phyloP scores from a whole-genome alignment of 1,284 basidiomycete genomes.

The Rhodotorula sp. region DNA sequence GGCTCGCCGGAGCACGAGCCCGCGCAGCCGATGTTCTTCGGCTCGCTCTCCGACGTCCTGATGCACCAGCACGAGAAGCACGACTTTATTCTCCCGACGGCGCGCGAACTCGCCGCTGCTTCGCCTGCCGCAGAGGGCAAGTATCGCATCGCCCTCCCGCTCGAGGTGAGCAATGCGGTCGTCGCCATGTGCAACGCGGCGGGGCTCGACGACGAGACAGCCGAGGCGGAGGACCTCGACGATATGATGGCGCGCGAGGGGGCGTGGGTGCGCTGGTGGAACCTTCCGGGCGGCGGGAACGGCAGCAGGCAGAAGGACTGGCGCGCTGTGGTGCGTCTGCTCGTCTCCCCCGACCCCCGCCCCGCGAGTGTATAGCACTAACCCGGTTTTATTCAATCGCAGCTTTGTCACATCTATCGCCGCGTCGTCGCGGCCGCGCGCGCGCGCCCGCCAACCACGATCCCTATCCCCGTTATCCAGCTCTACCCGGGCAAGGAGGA shows the following conservation, averaged over 20 bases:
- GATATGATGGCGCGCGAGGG: background rate
- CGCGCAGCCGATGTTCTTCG: constrained; percentile 17
- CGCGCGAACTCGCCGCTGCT: background rate
- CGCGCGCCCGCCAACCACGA: background rate
- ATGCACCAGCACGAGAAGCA: constrained; percentile 26
- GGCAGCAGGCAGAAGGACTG: background rate
- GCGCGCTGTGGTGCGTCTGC: background rate
- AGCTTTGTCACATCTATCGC: constrained; percentile 15
- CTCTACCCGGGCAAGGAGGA: background rate
- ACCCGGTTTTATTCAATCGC: too few species aligned
- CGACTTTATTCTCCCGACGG: background rate
- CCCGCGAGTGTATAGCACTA: too few species aligned
- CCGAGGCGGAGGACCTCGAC: background rate
- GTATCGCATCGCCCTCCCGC: constrained; percentile 13
- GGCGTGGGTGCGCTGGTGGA: background rate
- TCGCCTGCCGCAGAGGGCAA: background rate
- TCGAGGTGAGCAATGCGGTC: constrained; percentile 8
- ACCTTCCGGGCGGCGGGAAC: background rate
- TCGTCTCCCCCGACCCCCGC: background rate
- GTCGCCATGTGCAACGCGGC: constrained; percentile 3
- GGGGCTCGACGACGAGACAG: background rate
- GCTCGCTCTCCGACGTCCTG: constrained; percentile 6
- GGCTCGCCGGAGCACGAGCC: background rate
- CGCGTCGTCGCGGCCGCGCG: background rate
- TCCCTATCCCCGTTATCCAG: background rate